Evolutionary conservation across 202 grass and related monocot genomes (phyloP), one percentile per base, ranked within the genome.

Genomic region (Digitaria exilis): DNA sequence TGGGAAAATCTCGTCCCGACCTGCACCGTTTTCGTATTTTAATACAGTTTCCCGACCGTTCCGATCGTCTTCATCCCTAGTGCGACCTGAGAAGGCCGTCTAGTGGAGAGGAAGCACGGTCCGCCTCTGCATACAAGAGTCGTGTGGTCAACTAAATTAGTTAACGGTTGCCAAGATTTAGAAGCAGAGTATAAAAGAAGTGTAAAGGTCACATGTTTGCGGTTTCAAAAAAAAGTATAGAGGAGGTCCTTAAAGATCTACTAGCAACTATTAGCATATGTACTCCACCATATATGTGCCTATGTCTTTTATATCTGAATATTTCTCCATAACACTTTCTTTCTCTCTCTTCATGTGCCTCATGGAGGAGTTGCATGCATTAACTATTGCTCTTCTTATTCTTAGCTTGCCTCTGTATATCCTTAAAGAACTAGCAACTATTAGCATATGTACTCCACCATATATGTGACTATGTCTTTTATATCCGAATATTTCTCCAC

Each of bases 331-430:
- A 69, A 48, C 41, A 69, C 51, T 39, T 62, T 56, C 65, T 41
- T 41, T 42, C n/a, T 69, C 54, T 41, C 70, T 80, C 6, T 76
- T 72, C 32, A 9, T 63, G 41, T 17, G 19, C 34, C 54, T 65
- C 73, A 88, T 83, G 86, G 86, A 88, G 65, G 54, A 78, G 16
- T 64, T 72, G 25, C 28, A 35, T 65, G n/a, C 4, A 9, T 34
- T 29, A 41, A 18, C 69, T 16, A 29, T 78, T 66, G 46, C 71
- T 88, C 57, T 79, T 73, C 30, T n/a, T n/a, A n/a, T n/a, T n/a
- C n/a, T n/a, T n/a, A n/a, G n/a, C n/a, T n/a, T n/a, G n/a, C n/a
- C n/a, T n/a, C n/a, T n/a, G n/a, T n/a, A n/a, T n/a, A n/a, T n/a
- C n/a, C n/a, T n/a, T n/a, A n/a, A n/a, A n/a, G n/a, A n/a, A n/a